Percentiles rank a stretch among this genome's conserved stretches.
Evolutionary conservation across 495 filamentous ascomycete genomes (phyloP).

Genomic region (Penicillium goetzii): DNA sequence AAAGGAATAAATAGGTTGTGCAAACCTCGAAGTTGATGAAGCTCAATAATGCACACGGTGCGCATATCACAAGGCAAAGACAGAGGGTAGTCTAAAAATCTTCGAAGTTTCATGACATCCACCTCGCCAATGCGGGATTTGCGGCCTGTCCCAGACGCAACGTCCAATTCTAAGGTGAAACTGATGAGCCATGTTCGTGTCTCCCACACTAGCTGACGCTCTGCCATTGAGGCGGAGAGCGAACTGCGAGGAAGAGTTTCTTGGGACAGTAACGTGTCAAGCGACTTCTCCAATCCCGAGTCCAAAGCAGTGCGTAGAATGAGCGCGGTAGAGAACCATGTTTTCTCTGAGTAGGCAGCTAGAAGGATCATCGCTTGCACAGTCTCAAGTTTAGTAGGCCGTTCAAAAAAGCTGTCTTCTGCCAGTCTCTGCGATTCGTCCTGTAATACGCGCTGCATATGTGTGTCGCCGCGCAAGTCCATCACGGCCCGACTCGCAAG

Average conservation of each 20-base stretch:
- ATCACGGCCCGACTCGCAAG: conserved; percentile 45
- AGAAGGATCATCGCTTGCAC: conserved; percentile 51
- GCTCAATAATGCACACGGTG: conserved; percentile 46
- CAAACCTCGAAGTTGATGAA: conserved; percentile 47
- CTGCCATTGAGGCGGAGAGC: conserved; percentile 45
- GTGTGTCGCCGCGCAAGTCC: conserved; percentile 42
- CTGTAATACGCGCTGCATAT: conserved; percentile 49
- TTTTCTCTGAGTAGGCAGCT: conserved; percentile 50
- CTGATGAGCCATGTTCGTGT: conserved; percentile 49
- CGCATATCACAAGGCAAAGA: conserved; percentile 49
- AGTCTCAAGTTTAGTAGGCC: conserved; percentile 48
- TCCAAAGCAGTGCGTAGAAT: conserved; percentile 49
- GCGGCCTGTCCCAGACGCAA: conserved; percentile 48
- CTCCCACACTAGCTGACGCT: conserved; percentile 48
- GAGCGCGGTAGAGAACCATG: conserved; percentile 50
- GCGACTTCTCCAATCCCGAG: conserved; percentile 47
- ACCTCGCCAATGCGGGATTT: conserved; percentile 49
- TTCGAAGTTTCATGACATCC: conserved; percentile 43
- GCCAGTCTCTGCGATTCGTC: conserved; percentile 49
- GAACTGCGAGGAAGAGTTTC: conserved; percentile 43
- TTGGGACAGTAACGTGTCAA: conserved; percentile 44
- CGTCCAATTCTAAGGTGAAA: conserved; percentile 48
- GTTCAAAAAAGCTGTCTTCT: conserved; percentile 50
- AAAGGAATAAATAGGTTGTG: neutral
- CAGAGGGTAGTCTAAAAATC: conserved; percentile 47